Evolutionary conservation across 23 red algal species (phyloP), one percentile per base, ranked within the genome.

Genomic region (Gracilaria gracilis): DNA sequence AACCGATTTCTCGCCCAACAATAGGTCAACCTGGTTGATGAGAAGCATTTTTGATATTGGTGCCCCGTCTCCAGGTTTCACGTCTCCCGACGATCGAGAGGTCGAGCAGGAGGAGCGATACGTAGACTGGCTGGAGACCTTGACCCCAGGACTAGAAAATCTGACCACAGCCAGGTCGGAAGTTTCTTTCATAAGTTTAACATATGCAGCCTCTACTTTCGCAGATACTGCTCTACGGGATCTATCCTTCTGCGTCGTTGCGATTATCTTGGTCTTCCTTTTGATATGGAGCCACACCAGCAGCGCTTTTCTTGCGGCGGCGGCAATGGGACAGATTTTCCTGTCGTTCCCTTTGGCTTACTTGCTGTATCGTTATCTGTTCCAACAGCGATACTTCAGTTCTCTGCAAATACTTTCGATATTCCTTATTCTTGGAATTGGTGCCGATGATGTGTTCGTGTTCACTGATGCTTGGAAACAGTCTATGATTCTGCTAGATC

Each of bases 381-480:
- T 74, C 84, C 85, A 74, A 65, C 83, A 89, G 16, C 42, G 16
- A 39, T 95, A 73, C 51, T 95, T 95, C 24, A 49, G 67, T 21
- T 72, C 77, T 32, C 46, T 89, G 24, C 93, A 95, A 17, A 82
- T 95, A 33, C 59, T 95, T 55, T 65, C 54, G 47, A 65, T 95
- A 24, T 90, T 89, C 37, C 65, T 95, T 20, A 21, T 95, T 24
- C 77, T 55, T 20, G 83, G 83, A 29, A 95, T 95, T 76, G 73
- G 84, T 27, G 83, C 93, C 13, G 85, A 82, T 21, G 93, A 95
- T 87, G 85, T 80, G 19, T 95, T 95, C 33, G 83, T 95, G 1
- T 89, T 95, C 34, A 88, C 75, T 23, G 93, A 90, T 71, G 83
- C 93, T 1, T 95, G 65, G 80, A 73, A 70, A 28, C 93, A 95